Conservation (phyloP, 2,329 filamentous ascomycete genomes). For the Botrytis paeoniae region DNA sequence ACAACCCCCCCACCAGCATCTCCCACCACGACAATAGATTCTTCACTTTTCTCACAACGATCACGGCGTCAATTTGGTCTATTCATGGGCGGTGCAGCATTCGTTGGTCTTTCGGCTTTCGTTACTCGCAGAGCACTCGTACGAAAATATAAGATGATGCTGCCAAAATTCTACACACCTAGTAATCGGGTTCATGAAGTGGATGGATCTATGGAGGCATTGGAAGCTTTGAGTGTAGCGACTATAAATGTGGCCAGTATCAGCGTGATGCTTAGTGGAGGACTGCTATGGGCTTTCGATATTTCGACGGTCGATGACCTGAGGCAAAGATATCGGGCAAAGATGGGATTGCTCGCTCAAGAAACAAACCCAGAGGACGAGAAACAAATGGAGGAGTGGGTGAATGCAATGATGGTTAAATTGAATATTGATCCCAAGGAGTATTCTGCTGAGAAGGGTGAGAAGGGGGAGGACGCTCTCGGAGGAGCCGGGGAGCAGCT, state of each 20-base stretch:
- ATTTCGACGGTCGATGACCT: slow-evolving; percentile 68
- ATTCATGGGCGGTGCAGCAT: slow-evolving; percentile 71
- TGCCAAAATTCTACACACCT: slow-evolving; percentile 70
- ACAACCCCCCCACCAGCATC: slow-evolving; percentile 14
- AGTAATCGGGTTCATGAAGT: slow-evolving; percentile 54
- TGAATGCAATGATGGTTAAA: slow-evolving; percentile 57
- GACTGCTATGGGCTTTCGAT: slow-evolving; percentile 72
- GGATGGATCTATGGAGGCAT: slow-evolving; percentile 68
- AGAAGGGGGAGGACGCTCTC: background rate
- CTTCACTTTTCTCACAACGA: slow-evolving; percentile 36
- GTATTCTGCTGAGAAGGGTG: slow-evolving; percentile 20
- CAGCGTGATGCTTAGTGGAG: slow-evolving; percentile 71
- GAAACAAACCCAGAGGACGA: slow-evolving; percentile 50
- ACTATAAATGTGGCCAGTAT: slow-evolving; percentile 81
- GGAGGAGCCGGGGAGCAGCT: slow-evolving; percentile 3
- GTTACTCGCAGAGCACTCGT: slow-evolving; percentile 69
- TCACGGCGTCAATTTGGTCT: slow-evolving; percentile 59
- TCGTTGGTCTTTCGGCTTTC: slow-evolving; percentile 68
- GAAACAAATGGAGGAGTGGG: slow-evolving; percentile 59
- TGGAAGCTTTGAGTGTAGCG: slow-evolving; percentile 80
- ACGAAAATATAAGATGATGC: slow-evolving; percentile 57
- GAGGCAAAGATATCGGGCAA: slow-evolving; percentile 48
- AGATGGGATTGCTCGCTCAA: slow-evolving; percentile 41
- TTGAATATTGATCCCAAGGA: slow-evolving; percentile 45
- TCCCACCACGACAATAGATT: slow-evolving; percentile 23